Percentiles rank a stretch among this genome's conserved stretches.
Conservation (phyloP, 805 yeast genomes). For the Yarrowia phangngaensis region DNA sequence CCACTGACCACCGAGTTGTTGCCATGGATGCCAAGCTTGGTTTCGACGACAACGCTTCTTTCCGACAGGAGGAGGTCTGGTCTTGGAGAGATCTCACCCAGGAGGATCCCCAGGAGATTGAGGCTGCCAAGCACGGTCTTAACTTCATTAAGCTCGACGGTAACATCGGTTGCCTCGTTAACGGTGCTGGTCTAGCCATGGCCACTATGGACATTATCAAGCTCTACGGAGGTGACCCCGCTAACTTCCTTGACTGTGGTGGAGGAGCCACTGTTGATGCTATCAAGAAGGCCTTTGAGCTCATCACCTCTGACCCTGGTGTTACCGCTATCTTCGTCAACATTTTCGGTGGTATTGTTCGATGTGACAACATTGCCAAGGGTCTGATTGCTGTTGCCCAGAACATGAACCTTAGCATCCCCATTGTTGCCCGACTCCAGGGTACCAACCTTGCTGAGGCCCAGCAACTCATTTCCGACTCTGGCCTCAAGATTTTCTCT, state of each 20-base stretch:
- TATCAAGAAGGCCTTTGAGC: slow-evolving; percentile 91
- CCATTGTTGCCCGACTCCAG: slow-evolving; percentile 96
- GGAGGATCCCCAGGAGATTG: slow-evolving; percentile 96
- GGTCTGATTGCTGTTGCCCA: slow-evolving; percentile 95
- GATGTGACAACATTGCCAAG: slow-evolving; percentile 98
- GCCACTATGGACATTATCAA: slow-evolving; percentile 99
- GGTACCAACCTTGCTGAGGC: slow-evolving; percentile 95
- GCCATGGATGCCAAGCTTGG: slow-evolving; percentile 99
- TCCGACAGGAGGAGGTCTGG: slow-evolving; percentile 92
- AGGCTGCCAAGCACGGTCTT: slow-evolving; percentile 82
- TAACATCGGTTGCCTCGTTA: slow-evolving; percentile 96
- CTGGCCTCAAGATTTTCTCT: slow-evolving; percentile 89
- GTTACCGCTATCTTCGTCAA: slow-evolving; percentile 96
- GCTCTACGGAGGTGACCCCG: slow-evolving; percentile 97
- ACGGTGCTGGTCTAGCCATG: slow-evolving; percentile 99
- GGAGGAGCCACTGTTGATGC: slow-evolving; percentile 99
- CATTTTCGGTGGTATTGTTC: slow-evolving; percentile 98
- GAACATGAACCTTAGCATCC: slow-evolving; percentile 83
- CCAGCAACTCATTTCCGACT: slow-evolving; percentile 73
- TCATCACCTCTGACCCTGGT: slow-evolving; percentile 81
- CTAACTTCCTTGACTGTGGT: slow-evolving; percentile 99
- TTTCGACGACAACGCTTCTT: slow-evolving; percentile 93
- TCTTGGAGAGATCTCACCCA: slow-evolving; percentile 96
- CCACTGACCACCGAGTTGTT: slow-evolving; percentile 80
- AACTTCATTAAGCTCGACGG: slow-evolving; percentile 98